Evolutionary conservation across 192 early-diverging fungal genomes (phyloP), one percentile per base, ranked within the genome.

Genomic region (Coemansia sp.): DNA sequence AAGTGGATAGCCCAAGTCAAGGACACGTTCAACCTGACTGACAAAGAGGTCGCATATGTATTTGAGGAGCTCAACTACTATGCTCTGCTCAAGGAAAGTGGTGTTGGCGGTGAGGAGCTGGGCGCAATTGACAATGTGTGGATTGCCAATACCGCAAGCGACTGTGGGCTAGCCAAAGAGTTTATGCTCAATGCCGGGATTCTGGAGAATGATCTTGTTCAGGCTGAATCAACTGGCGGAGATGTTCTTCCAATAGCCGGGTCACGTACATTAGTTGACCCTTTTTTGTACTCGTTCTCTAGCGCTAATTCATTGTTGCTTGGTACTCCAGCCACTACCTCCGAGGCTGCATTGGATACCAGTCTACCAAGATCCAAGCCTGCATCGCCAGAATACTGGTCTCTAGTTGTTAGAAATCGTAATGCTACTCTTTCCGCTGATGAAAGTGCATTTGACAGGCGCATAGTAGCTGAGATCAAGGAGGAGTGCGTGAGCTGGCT

Each of bases 401-500:
- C 31, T 5, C 52, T 2, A 8, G 26, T 26, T 33, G 16, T 55
- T 8, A 31, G n/a, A 5, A 2, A 55, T 14, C 6, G 14, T n/a
- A 55, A 55, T 28, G 13, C 12, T 5, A 6, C 11, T 12, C 5
- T 8, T 12, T 55, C 52, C 11, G 6, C 26, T 8, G 14, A 7
- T 5, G 14, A 55, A 2, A 3, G 13, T 0, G 52, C 52, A 13
- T 55, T 55, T 33, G 52, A 55, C 12, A 31, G 28, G 28, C 52
- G 52, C 12, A 13, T 33, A 16, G 38, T 66, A 65, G 16, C 61
- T 75, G 20, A 28, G 0, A 3, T 58, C 56, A 5, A 9, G 8
- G 8, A 21, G 48, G 20, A 50, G 23, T 55, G 31, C 16, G 16
- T 55, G 52, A 31, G 55, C 35, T 90, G 88, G 87, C 76, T 91